Conservation (phyloP, 129 eudicot genomes). For the Flaveria linearis region DNA sequence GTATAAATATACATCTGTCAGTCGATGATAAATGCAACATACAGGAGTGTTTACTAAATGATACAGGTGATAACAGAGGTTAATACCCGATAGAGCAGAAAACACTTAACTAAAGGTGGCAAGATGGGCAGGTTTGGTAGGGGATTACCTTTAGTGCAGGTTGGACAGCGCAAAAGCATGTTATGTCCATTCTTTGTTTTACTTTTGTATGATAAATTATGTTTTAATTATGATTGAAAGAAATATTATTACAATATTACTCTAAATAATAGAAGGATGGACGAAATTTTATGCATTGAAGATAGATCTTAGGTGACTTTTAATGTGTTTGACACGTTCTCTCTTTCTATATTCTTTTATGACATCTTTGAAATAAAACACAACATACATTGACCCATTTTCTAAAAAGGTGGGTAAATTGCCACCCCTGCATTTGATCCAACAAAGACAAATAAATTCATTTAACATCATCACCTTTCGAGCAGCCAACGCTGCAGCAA, state of each 20-base stretch:
- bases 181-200: background rate
- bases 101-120: background rate
- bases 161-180: background rate
- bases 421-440: background rate
- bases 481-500: constrained; percentile 98
- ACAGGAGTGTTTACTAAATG: background rate
- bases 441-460: background rate
- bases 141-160: background rate
- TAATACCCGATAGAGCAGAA: background rate
- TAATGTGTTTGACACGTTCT: background rate
- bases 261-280: background rate
- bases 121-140: background rate
- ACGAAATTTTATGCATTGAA: background rate
- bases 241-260: background rate
- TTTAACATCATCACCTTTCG: constrained; percentile 61
- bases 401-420: background rate
- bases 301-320: background rate
- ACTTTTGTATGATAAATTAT: background rate
- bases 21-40: background rate
- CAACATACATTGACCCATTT: background rate
- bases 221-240: background rate
- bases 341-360: background rate
- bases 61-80: no score
- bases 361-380: background rate
- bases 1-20: background rate